Evolutionary conservation across 2,329 filamentous ascomycete species (phyloP).

Genomic region (Lecanicillium sp.): DNA sequence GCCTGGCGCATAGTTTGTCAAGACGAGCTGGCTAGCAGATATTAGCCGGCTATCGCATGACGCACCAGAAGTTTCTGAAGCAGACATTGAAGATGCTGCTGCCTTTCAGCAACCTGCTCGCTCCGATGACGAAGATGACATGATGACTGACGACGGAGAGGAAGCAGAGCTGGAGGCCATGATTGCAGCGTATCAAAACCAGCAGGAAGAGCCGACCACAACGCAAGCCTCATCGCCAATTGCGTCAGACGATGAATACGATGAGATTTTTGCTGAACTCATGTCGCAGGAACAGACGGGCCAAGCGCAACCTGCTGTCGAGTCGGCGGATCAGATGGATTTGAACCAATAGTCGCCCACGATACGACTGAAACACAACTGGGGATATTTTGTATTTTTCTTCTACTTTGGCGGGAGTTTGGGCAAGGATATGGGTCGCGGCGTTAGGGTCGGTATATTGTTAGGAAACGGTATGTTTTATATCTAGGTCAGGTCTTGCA

Average conservation of each 20-base stretch:
- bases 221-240: conserved; percentile 17
- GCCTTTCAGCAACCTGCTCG: conserved; percentile 17
- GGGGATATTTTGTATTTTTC: background rate
- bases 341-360: no score
- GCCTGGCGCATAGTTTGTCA: conserved; percentile 21
- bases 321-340: conserved; percentile 24
- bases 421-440: no score
- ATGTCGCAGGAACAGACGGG: conserved; percentile 21
- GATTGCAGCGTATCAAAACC: conserved; percentile 36
- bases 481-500: background rate
- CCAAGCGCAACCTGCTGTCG: conserved; percentile 37
- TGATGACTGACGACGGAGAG: conserved; percentile 47
- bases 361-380: background rate
- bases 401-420: background rate
- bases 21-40: conserved; percentile 25
- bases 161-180: conserved; percentile 50
- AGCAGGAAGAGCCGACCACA: conserved; percentile 9
- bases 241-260: conserved; percentile 51
- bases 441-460: conserved; percentile 1
- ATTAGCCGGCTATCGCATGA: conserved; percentile 23
- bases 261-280: conserved; percentile 46
- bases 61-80: conserved; percentile 34
- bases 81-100: conserved; percentile 43
- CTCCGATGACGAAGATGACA: conserved; percentile 30
- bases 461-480: background rate